Percentiles rank a stretch among this genome's conserved stretches.
Evolutionary conservation across 345 rosid species (phyloP).

Genomic region (Abelmoschus esculentus): DNA sequence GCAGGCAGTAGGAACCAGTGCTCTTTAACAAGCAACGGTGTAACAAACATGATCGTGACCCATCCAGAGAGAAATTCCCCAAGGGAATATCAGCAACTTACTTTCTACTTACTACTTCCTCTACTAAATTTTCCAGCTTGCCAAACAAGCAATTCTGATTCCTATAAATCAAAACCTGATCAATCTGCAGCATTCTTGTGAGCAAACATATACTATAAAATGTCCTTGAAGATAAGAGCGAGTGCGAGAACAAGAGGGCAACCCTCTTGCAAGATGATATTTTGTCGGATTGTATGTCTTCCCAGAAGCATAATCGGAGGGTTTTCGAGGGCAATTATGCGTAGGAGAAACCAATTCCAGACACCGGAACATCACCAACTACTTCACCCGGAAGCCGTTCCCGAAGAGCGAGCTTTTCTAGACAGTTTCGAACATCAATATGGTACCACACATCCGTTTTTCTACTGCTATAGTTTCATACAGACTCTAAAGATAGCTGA

Average conservation of each 20-base stretch:
- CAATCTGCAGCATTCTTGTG: background rate
- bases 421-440: slow-evolving; percentile 41
- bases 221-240: slow-evolving; percentile 24
- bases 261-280: slow-evolving; percentile 31
- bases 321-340: slow-evolving; percentile 33
- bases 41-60: slow-evolving; percentile 7
- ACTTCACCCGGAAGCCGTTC: slow-evolving; percentile 17
- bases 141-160: background rate
- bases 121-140: background rate
- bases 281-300: slow-evolving; percentile 42
- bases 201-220: background rate
- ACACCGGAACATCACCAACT: slow-evolving; percentile 14
- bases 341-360: slow-evolving; percentile 28
- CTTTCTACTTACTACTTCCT: background rate
- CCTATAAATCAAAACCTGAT: slow-evolving; percentile 1
- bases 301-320: slow-evolving; percentile 41
- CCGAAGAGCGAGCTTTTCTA: slow-evolving; percentile 45
- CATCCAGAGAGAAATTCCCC: background rate
- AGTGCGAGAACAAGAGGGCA: slow-evolving; percentile 20
- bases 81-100: background rate
- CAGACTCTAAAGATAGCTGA: slow-evolving; percentile 47
- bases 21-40: slow-evolving; percentile 18
- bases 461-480: slow-evolving; percentile 35
- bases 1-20: slow-evolving; percentile 3
- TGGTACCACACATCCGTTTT: slow-evolving; percentile 46